A percentile compares a stretch with the other conserved stretches of the same genome.
Conservation (phyloP, 257 asterid genomes). For the Echites panduratus region DNA sequence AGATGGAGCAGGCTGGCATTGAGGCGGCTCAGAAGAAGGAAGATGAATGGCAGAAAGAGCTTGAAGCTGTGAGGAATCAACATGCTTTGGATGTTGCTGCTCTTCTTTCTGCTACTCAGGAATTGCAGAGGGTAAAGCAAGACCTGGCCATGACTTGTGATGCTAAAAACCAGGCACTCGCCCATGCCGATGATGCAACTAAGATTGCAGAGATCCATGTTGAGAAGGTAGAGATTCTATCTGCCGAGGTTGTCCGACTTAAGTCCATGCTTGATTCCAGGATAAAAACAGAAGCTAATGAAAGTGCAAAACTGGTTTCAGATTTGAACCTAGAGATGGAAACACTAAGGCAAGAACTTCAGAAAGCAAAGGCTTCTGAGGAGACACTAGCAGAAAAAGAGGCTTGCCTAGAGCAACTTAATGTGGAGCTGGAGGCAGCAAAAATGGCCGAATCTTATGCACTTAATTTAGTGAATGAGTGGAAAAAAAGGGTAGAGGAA, state of each 20-base stretch:
- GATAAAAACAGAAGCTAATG: conserved; percentile 44
- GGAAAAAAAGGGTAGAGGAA: conserved; percentile 62
- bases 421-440: conserved; percentile 84
- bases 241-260: conserved; percentile 65
- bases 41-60: conserved; percentile 72
- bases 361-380: conserved; percentile 45
- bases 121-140: conserved; percentile 66
- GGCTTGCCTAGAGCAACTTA: conserved; percentile 65
- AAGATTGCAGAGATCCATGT: conserved; percentile 67
- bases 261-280: conserved; percentile 60
- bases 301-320: conserved; percentile 46
- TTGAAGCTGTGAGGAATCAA: conserved; percentile 67
- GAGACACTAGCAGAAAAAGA: conserved; percentile 60
- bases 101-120: conserved; percentile 64
- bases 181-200: conserved; percentile 76
- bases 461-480: conserved; percentile 60
- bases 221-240: conserved; percentile 57
- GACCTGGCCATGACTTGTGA: conserved; percentile 54
- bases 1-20: conserved; percentile 88
- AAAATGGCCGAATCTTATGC: conserved; percentile 75
- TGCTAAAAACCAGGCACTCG: conserved; percentile 74
- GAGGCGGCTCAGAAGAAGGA: conserved; percentile 80
- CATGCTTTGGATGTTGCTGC: conserved; percentile 70
- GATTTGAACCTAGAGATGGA: conserved; percentile 59
- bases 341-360: conserved; percentile 53